These are phyloP conservation scores for Apophysomyces ossiformis DNA, from an alignment of 371 early-diverging fungal genomes.

Conservation along the genomic window DNA sequence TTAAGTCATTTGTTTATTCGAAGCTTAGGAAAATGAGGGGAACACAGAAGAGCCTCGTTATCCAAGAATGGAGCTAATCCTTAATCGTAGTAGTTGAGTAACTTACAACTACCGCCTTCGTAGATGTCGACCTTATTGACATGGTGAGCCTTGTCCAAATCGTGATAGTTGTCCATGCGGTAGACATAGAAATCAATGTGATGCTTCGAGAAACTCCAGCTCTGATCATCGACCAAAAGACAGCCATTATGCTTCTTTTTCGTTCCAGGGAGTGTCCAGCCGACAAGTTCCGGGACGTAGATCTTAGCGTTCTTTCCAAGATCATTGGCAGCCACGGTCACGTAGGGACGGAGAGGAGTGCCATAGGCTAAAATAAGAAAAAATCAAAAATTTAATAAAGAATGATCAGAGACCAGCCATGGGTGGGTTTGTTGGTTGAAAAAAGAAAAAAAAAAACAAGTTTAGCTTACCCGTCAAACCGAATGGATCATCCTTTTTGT, in stretches of 20 bases:
- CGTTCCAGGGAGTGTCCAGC: slow-evolving; percentile 47
- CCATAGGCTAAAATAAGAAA: slow-evolving; percentile 35
- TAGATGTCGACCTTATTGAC: slow-evolving; percentile 42
- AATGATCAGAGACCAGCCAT: neutral
- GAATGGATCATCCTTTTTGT: slow-evolving; percentile 47
- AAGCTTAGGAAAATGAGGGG: slow-evolving; percentile 9
- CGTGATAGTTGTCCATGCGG: slow-evolving; percentile 37
- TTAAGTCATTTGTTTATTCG: slow-evolving; percentile 3
- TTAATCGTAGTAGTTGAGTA: slow-evolving; percentile 36
- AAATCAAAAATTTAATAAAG: slow-evolving; percentile 7
- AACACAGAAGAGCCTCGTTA: neutral
- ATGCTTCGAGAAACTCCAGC: slow-evolving; percentile 50
- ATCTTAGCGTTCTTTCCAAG: slow-evolving; percentile 51
- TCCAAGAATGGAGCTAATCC: neutral
- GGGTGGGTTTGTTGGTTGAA: neutral
- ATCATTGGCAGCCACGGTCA: slow-evolving; percentile 51
- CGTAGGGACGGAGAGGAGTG: slow-evolving; percentile 50
- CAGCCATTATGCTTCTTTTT: slow-evolving; percentile 55
- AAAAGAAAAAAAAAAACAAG: neutral
- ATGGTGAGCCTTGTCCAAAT: slow-evolving; percentile 38
- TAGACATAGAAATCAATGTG: slow-evolving; percentile 55
- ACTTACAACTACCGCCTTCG: slow-evolving; percentile 53
- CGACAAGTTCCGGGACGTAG: slow-evolving; percentile 44
- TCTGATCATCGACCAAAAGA: slow-evolving; percentile 54
- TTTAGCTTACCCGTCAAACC: slow-evolving; percentile 45